Percentiles rank a stretch among this genome's conserved stretches.
phyloP scores from a whole-genome alignment of 2,329 filamentous ascomycete species.

The Acephala macrosclerotiorum region DNA sequence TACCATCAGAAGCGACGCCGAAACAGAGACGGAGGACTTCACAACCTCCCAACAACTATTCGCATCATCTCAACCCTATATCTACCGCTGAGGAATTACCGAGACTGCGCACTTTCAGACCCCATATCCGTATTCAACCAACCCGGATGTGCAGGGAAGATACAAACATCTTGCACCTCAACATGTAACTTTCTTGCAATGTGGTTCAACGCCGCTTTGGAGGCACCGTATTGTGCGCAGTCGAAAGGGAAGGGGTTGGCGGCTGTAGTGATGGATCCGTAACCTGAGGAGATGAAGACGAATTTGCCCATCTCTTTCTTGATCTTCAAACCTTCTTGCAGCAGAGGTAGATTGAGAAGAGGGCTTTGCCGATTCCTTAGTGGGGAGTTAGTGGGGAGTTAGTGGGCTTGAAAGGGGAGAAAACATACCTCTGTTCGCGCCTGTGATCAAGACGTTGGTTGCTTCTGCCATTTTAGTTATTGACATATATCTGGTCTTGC shows the following conservation, averaged over 20 bases:
- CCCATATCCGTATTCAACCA: slow-evolving; percentile 44
- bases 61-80: too few species aligned
- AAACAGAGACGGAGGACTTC: too few species aligned
- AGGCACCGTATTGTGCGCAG: slow-evolving; percentile 48
- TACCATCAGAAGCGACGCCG: too few species aligned
- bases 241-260: slow-evolving; percentile 9
- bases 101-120: too few species aligned
- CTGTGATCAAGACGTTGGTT: slow-evolving; percentile 23
- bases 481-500: not conserved
- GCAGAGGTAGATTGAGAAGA: not conserved
- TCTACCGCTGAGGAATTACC: too few species aligned
- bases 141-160: slow-evolving; percentile 39
- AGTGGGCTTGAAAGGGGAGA: too few species aligned
- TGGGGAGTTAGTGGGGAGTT: not conserved
- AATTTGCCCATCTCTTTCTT: slow-evolving; percentile 43
- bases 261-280: slow-evolving; percentile 22
- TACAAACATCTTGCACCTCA: slow-evolving; percentile 46
- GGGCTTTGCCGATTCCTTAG: not conserved
- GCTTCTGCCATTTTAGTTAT: slow-evolving; percentile 14
- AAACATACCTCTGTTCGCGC: slow-evolving; percentile 23
- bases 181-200: slow-evolving; percentile 46
- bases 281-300: slow-evolving; percentile 45
- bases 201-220: slow-evolving; percentile 49
- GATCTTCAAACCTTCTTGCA: slow-evolving; percentile 33
- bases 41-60: too few species aligned